These are phyloP conservation scores for Solanum sparsipilum DNA, from an alignment of 257 asterid species.

Conservation along the genomic window DNA sequence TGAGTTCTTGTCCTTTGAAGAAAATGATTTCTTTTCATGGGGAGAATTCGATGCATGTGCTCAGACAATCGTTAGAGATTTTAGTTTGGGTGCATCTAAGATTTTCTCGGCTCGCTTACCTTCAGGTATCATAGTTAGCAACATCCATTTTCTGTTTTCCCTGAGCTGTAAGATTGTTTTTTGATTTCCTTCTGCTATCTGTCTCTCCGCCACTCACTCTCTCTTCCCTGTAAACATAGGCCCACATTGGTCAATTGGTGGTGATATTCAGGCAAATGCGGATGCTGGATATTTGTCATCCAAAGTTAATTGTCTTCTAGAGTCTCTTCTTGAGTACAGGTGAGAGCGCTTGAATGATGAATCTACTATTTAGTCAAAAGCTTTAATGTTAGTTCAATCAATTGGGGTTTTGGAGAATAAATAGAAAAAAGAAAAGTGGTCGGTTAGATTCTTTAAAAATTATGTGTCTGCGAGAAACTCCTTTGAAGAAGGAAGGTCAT, in stretches of 20 bases:
- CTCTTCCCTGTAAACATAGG: slow-evolving; percentile 19
- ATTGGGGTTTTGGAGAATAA: not conserved
- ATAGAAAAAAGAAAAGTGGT: not conserved
- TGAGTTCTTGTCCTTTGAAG: slow-evolving; percentile 33
- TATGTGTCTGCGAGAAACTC: not conserved
- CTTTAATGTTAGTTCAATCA: not conserved
- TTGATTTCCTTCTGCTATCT: not conserved
- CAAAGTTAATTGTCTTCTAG: slow-evolving; percentile 49
- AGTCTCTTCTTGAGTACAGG: slow-evolving; percentile 79
- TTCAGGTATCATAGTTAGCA: slow-evolving; percentile 29
- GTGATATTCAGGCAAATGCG: slow-evolving; percentile 21
- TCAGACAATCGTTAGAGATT: slow-evolving; percentile 28
- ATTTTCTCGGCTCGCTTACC: slow-evolving; percentile 33
- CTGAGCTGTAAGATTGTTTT: not conserved
- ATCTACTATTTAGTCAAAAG: not conserved
- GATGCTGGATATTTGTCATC: slow-evolving; percentile 48
- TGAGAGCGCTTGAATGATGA: not conserved
- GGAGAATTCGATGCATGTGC: slow-evolving; percentile 27
- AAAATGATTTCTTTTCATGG: slow-evolving; percentile 29
- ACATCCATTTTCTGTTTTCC: not conserved
- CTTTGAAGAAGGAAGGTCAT: not conserved
- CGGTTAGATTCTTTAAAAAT: not conserved
- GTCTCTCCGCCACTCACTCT: not conserved
- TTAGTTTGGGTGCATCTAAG: slow-evolving; percentile 40
- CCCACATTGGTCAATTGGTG: slow-evolving; percentile 17